Percentiles rank a stretch among this genome's conserved stretches.
Conservation (phyloP, 306 rosid genomes). For the Ochetophila trinervis region DNA sequence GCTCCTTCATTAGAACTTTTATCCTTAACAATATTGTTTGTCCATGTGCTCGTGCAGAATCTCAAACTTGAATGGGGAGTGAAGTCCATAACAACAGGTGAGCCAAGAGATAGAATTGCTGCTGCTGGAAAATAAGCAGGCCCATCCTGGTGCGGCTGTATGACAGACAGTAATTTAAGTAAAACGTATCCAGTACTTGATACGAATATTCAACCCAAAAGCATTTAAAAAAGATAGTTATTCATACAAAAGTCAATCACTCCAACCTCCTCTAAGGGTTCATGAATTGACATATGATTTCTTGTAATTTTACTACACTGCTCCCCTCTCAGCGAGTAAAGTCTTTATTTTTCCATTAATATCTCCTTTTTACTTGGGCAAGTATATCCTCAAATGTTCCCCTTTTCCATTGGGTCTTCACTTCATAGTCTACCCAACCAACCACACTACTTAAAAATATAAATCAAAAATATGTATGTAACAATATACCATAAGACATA, state of each 20-base stretch:
- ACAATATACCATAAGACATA: too few relatives aligned
- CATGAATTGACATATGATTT: background rate
- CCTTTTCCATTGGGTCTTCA: too few relatives aligned
- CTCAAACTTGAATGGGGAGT: constrained; percentile 76
- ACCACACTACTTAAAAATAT: too few relatives aligned
- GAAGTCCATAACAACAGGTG: constrained; percentile 83
- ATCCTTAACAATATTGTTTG: constrained; percentile 21
- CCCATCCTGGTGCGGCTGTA: constrained; percentile 90
- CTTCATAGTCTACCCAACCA: too few relatives aligned
- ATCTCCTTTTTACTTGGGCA: too few relatives aligned
- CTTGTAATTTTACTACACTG: too few relatives aligned
- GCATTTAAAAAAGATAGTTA: background rate
- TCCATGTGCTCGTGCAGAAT: constrained; percentile 20
- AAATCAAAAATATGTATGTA: too few relatives aligned
- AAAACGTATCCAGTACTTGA: background rate
- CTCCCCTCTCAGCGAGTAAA: too few relatives aligned
- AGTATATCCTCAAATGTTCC: too few relatives aligned
- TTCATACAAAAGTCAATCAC: background rate
- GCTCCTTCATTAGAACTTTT: constrained; percentile 32
- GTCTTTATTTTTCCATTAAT: too few relatives aligned
- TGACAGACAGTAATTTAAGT: constrained; percentile 10
- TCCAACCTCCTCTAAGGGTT: background rate
- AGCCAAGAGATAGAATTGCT: constrained; percentile 84
- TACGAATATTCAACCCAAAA: background rate
- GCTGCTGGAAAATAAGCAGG: constrained; percentile 90